A percentile compares a stretch with the other conserved stretches of the same genome.
Conservation (phyloP, 2,329 filamentous ascomycete genomes). For the Beauveria caledonica region DNA sequence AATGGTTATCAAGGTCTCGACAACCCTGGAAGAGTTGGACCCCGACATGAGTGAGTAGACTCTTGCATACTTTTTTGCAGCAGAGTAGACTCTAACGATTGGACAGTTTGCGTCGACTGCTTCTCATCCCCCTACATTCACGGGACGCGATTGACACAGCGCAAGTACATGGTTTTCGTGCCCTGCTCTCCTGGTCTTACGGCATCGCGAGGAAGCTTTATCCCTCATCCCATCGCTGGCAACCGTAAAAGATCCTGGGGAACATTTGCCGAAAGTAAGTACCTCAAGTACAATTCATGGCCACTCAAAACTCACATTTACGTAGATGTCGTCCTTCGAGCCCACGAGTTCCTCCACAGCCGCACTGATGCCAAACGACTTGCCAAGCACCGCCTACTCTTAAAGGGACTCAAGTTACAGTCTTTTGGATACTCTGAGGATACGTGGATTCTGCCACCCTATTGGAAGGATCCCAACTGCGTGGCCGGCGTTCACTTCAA, state of each 20-base stretch:
- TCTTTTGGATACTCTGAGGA: neutral
- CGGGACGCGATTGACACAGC: neutral
- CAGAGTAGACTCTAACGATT: neutral
- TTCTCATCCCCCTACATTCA: slow-evolving; percentile 2
- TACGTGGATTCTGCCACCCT: neutral
- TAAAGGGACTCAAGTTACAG: neutral
- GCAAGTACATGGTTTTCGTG: neutral
- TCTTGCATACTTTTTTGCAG: too few species aligned
- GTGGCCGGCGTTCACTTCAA: slow-evolving; percentile 2
- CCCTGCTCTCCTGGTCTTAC: neutral
- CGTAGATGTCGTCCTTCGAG: neutral
- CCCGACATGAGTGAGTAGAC: neutral
- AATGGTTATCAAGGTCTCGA: neutral
- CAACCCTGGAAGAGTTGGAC: neutral
- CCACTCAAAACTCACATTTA: neutral
- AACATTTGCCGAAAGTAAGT: neutral
- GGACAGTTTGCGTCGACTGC: neutral
- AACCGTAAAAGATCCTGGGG: neutral
- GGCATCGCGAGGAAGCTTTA: neutral
- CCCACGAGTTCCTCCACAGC: neutral
- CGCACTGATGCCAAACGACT: neutral
- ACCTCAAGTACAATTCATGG: too few species aligned
- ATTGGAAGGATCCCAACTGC: slow-evolving; percentile 1
- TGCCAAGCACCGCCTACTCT: neutral
- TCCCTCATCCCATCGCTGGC: neutral